Evolutionary conservation across 2,329 filamentous ascomycete genomes (phyloP).

Genomic region (Trichoderma oligosporum): DNA sequence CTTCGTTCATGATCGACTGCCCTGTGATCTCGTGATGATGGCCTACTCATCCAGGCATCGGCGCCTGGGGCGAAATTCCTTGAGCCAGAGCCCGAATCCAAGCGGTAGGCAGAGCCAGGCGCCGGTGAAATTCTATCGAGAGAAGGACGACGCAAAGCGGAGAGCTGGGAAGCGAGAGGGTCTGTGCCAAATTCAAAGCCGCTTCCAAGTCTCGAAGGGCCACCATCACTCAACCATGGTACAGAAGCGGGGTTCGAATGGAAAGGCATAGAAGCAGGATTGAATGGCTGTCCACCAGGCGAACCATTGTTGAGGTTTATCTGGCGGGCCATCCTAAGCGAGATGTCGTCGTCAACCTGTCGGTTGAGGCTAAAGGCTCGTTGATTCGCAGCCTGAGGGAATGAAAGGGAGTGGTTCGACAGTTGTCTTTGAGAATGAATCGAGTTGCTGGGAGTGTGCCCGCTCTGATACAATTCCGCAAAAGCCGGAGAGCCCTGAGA

Average conservation of each 20-base stretch:
- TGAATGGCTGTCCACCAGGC: conserved; percentile 25
- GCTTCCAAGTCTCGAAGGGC: conserved; percentile 27
- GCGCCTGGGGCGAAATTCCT: conserved; percentile 30
- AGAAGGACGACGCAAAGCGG: conserved; percentile 36
- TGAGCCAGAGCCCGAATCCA: conserved; percentile 28
- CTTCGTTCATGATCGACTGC: conserved; percentile 40
- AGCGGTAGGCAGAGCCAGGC: conserved; percentile 26
- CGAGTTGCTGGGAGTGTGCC: conserved; percentile 43
- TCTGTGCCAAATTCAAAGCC: conserved; percentile 35
- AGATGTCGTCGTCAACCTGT: conserved; percentile 39
- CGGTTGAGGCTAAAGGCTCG: conserved; percentile 37
- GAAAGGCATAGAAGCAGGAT: conserved; percentile 38
- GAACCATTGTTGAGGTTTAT: conserved; percentile 34
- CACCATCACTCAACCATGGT: conserved; percentile 39
- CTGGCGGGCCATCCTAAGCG: conserved; percentile 33
- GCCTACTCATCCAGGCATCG: conserved; percentile 40
- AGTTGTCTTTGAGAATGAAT: conserved; percentile 46
- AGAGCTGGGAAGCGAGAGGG: conserved; percentile 27
- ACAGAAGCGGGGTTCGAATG: conserved; percentile 47
- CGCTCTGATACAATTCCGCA: conserved; percentile 31
- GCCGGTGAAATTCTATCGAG: conserved; percentile 39
- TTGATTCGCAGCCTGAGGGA: conserved; percentile 39
- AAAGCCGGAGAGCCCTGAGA: conserved; percentile 43
- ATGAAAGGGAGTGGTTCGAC: conserved; percentile 44
- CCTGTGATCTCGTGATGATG: conserved; percentile 34